Evolutionary conservation across 1,139 yeast genomes (phyloP).

Genomic region (Suhomyces taliae): DNA sequence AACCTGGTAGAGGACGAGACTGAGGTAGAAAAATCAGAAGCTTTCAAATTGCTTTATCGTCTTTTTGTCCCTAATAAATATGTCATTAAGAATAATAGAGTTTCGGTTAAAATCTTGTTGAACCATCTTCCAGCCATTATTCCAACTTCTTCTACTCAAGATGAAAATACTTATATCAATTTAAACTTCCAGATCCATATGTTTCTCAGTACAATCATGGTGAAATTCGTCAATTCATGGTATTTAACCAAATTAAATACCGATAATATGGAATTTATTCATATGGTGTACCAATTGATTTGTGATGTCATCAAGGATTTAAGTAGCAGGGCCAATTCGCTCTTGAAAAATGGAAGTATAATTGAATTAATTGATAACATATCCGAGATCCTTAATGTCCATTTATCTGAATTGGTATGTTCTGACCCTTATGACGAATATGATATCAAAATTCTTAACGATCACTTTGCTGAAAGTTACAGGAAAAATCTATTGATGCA

Average conservation of each 20-base stretch:
- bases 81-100: conserved; percentile 26
- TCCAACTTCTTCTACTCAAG: conserved; percentile 14
- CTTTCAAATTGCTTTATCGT: conserved; percentile 34
- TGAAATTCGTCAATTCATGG: conserved; percentile 42
- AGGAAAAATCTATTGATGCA: conserved; percentile 6
- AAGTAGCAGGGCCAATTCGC: conserved; percentile 19
- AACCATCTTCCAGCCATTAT: conserved; percentile 30
- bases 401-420: conserved; percentile 23
- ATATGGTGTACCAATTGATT: conserved; percentile 29
- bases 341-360: conserved; percentile 16
- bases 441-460: conserved; percentile 8
- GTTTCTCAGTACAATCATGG: conserved; percentile 35
- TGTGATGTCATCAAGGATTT: conserved; percentile 31
- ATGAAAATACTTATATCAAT: conserved; percentile 13
- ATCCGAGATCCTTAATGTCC: conserved; percentile 27
- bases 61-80: conserved; percentile 37
- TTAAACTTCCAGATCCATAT: conserved; percentile 41
- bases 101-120: conserved; percentile 27
- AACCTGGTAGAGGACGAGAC: background rate
- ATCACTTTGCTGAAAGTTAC: background rate
- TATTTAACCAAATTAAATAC: conserved; percentile 41
- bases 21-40: conserved; percentile 19
- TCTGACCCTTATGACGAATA: conserved; percentile 1
- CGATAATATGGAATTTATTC: conserved; percentile 37
- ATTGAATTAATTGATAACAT: conserved; percentile 26